Evolutionary conservation across 1,139 yeast genomes (phyloP), one percentile per base, ranked within the genome.

Genomic region (Diutina mesorugosa): DNA sequence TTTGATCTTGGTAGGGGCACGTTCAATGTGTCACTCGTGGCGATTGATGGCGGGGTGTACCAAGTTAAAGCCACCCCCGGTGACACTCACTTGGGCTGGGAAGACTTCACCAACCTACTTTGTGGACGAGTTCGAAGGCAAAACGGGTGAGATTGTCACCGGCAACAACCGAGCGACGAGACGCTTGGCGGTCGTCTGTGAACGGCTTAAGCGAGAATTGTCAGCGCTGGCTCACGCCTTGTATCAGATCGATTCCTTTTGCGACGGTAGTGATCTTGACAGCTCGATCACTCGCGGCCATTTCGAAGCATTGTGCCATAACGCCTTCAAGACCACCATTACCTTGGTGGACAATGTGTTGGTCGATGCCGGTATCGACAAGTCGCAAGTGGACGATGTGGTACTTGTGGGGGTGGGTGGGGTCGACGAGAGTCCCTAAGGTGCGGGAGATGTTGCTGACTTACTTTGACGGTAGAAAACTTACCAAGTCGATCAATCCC

Each of bases 361-460:
- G 69, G 85, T 85, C 71, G 97, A 90, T 72, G 84, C 96, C 62
- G 90, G 89, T 69, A 84, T 89, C 63, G 83, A 84, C 74, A 87
- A 87, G 77, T 75, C 83, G 57, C 95, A 87, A 64, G 80, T 90
- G 64, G 95, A 90, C 71, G 97, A 90, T 69, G 88, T 90, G 71
- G 97, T 90, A 54, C 80, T 90, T 59, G 97, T 90, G 66, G 97
- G 97, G 79, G n/a, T n/a, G n/a, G n/a, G n/a, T n/a, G n/a, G 97
- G 97, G 76, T 90, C 97, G 54, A 90, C 97, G 59, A 90, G 97
- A 84, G 90, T 90, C 77, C 97, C 97, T 74, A 90, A 90, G 80
- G 96, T 90, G 63, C 97, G 89, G 79, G 87, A 87, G 73, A 80
- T 90, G 66, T 80, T 90, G 64, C 96, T 90, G 75, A 80, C 82